Percentiles rank a stretch among this genome's conserved stretches.
Evolutionary conservation across 805 yeast species (phyloP).

Genomic region (Saccharomycopsis schoenii): DNA sequence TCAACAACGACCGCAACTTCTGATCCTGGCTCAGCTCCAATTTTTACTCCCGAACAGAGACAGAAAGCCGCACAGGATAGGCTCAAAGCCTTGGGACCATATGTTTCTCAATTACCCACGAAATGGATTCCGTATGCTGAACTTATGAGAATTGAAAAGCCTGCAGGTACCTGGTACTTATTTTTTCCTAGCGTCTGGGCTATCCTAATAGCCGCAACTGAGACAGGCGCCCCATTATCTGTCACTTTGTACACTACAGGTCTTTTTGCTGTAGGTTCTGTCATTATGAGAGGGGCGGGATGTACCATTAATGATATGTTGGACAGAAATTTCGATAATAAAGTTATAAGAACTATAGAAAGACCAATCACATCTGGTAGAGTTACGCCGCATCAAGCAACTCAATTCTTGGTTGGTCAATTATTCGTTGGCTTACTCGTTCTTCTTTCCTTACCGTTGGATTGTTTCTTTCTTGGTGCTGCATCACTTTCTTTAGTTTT

Average conservation of each 20-base stretch:
- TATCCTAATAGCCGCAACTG: slow-evolving; percentile 77
- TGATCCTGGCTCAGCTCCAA: background rate
- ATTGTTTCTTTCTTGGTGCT: slow-evolving; percentile 78
- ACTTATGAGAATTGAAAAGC: slow-evolving; percentile 83
- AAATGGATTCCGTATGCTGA: slow-evolving; percentile 84
- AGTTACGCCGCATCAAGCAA: slow-evolving; percentile 62
- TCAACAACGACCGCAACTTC: background rate
- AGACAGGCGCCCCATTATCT: slow-evolving; percentile 56
- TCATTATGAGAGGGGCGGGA: slow-evolving; percentile 96
- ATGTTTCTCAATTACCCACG: slow-evolving; percentile 56
- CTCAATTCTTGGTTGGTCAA: slow-evolving; percentile 62
- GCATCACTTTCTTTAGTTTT: slow-evolving; percentile 69
- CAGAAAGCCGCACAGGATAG: slow-evolving; percentile 41
- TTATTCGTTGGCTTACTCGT: slow-evolving; percentile 65
- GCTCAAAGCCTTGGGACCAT: slow-evolving; percentile 36
- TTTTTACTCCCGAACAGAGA: slow-evolving; percentile 13
- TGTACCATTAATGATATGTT: slow-evolving; percentile 89
- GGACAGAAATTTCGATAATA: slow-evolving; percentile 72
- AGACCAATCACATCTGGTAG: slow-evolving; percentile 92
- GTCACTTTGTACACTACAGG: slow-evolving; percentile 53
- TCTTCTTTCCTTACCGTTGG: slow-evolving; percentile 61
- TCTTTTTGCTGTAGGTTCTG: slow-evolving; percentile 73
- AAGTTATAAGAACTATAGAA: slow-evolving; percentile 80
- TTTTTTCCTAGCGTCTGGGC: slow-evolving; percentile 89
- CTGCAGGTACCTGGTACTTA: slow-evolving; percentile 87